Evolutionary conservation across 1,139 yeast species (phyloP).

Genomic region (Suhomyces coccinellae): DNA sequence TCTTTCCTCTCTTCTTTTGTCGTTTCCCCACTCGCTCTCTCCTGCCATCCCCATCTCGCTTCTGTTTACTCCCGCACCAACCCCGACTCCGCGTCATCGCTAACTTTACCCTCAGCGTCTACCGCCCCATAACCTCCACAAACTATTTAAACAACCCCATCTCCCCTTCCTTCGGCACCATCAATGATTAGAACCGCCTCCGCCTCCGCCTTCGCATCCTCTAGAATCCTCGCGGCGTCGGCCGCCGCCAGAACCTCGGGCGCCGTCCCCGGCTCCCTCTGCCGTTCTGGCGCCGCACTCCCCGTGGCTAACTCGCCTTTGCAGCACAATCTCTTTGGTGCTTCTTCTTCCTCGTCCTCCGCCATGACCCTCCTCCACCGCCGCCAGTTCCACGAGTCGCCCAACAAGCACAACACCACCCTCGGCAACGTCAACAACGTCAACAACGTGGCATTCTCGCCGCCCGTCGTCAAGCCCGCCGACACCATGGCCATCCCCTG

Average conservation of each 20-base stretch:
- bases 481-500: neutral
- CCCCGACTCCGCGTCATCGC: constrained; percentile 2
- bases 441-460: neutral
- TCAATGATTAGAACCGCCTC: constrained; percentile 1
- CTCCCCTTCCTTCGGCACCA: neutral
- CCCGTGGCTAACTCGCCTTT: neutral
- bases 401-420: constrained; percentile 20
- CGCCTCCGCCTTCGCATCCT: neutral
- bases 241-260: neutral
- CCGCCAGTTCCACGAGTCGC: constrained; percentile 20
- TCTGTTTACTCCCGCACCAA: constrained; percentile 1
- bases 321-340: neutral
- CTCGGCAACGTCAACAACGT: constrained; percentile 16
- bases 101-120: neutral
- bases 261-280: neutral
- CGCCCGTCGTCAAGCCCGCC: neutral
- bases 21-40: neutral
- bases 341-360: neutral
- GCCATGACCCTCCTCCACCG: neutral
- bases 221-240: neutral
- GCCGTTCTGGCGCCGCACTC: neutral
- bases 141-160: neutral
- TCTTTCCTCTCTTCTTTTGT: neutral
- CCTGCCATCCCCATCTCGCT: constrained; percentile 1
- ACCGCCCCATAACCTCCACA: neutral